phyloP scores from a whole-genome alignment of 805 yeast genomes.

The Myxozyma mucilagina region DNA sequence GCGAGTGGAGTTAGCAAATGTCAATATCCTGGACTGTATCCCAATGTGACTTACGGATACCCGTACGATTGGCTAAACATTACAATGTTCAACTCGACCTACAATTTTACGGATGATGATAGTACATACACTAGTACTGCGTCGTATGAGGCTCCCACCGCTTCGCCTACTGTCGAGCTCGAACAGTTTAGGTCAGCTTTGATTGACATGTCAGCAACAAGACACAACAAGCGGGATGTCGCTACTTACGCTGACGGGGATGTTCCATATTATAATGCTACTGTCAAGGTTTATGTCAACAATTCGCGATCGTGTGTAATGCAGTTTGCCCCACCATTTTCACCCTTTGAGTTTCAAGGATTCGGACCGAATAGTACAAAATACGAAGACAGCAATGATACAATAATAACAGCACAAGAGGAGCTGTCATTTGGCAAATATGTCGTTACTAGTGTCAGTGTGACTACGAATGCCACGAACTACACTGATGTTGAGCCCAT shows the following conservation, averaged over 20 bases:
- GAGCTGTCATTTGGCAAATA: constrained; percentile 21
- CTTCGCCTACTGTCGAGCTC: constrained; percentile 3
- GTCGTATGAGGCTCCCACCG: constrained; percentile 2
- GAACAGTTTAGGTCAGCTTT: background rate
- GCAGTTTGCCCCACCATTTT: constrained; percentile 28
- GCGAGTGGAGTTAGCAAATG: constrained; percentile 19
- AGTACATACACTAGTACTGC: constrained; percentile 15
- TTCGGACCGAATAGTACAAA: constrained; percentile 21
- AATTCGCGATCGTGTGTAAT: constrained; percentile 28
- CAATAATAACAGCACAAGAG: background rate
- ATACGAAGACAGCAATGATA: background rate
- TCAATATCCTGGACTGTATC: constrained; percentile 29
- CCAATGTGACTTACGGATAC: constrained; percentile 29
- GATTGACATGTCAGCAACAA: background rate
- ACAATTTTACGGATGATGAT: constrained; percentile 18
- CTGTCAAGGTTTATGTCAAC: constrained; percentile 27
- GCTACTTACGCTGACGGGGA: constrained; percentile 1
- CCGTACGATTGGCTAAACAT: constrained; percentile 30
- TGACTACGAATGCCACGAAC: constrained; percentile 26
- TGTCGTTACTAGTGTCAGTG: constrained; percentile 24
- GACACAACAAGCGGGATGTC: background rate
- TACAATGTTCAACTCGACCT: constrained; percentile 20
- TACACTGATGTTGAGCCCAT: constrained; percentile 19
- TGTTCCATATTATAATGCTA: constrained; percentile 22
- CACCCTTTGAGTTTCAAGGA: constrained; percentile 21